Evolutionary conservation across 768 basidiomycete genomes (phyloP).

Genomic region (Pisolithus albus): DNA sequence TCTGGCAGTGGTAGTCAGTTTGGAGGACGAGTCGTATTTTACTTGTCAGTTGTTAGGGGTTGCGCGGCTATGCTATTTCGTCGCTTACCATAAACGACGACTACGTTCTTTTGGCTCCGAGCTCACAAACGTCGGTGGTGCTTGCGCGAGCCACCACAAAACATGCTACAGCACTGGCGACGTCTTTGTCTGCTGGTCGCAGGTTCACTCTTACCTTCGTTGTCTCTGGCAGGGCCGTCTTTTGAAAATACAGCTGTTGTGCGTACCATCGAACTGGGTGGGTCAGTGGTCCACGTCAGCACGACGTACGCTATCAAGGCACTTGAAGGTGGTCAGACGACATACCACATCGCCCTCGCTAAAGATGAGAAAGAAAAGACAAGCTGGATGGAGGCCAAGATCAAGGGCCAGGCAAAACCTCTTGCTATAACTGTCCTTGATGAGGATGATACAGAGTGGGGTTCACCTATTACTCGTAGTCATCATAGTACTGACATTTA

Average conservation of each 20-base stretch:
- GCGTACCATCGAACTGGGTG: conserved; percentile 84
- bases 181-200: conserved; percentile 40
- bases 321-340: conserved; percentile 49
- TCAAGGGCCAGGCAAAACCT: conserved; percentile 62
- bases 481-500: conserved; percentile 8
- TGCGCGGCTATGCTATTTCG: background rate
- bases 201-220: conserved; percentile 33
- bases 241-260: conserved; percentile 90
- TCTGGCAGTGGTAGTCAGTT: conserved; percentile 64
- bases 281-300: conserved; percentile 79
- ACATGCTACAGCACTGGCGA: conserved; percentile 41
- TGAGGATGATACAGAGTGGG: conserved; percentile 48
- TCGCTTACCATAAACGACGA: conserved; percentile 9
- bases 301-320: conserved; percentile 84
- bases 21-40: too few relatives aligned
- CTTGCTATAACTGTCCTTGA: conserved; percentile 46
- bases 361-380: conserved; percentile 57
- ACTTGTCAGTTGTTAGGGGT: too few relatives aligned
- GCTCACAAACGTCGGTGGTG: conserved; percentile 13
- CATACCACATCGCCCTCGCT: conserved; percentile 64
- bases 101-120: conserved; percentile 1
- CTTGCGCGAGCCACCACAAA: conserved; percentile 27
- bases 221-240: conserved; percentile 38
- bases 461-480: conserved; percentile 9
- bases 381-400: conserved; percentile 71